phyloP scores from a whole-genome alignment of 495 filamentous ascomycete species.

The Pyronema domesticum region DNA sequence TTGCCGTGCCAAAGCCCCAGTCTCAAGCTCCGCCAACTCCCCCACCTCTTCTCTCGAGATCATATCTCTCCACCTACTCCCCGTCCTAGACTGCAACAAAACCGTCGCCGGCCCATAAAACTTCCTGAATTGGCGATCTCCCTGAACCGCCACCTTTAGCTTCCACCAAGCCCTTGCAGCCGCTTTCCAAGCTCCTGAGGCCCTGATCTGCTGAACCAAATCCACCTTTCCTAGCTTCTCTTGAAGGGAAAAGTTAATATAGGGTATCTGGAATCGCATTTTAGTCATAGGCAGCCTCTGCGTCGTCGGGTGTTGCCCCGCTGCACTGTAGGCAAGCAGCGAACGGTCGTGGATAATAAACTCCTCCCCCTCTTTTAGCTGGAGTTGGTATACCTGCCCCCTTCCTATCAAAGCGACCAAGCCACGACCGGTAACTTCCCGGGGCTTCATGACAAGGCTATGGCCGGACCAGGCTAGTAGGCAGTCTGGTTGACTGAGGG shows the following conservation, averaged over 20 bases:
- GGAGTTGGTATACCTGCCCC: constrained; percentile 73
- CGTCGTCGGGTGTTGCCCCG: constrained; percentile 51
- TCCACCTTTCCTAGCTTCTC: constrained; percentile 30
- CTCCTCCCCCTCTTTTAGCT: constrained; percentile 59
- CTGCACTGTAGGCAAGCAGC: constrained; percentile 70
- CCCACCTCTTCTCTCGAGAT: constrained; percentile 59
- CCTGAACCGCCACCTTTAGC: constrained; percentile 51
- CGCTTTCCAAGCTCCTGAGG: constrained; percentile 50
- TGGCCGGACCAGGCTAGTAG: constrained; percentile 93
- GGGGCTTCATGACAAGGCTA: constrained; percentile 56
- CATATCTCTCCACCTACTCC: constrained; percentile 51
- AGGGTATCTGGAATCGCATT: constrained; percentile 62
- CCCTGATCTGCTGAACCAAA: constrained; percentile 52
- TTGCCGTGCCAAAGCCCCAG: constrained; percentile 29
- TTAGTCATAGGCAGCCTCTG: constrained; percentile 68
- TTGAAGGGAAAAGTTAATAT: constrained; percentile 34
- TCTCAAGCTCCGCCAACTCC: constrained; percentile 61
- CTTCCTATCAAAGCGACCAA: constrained; percentile 66
- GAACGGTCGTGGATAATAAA: constrained; percentile 76
- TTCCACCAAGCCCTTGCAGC: constrained; percentile 42
- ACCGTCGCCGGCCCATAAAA: constrained; percentile 75
- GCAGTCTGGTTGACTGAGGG: constrained; percentile 65
- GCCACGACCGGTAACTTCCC: constrained; percentile 68
- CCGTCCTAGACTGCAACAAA: constrained; percentile 63
- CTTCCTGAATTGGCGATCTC: constrained; percentile 47